phyloP scores from a whole-genome alignment of 305 asterid genomes.

The Fraxinus dipetala region DNA sequence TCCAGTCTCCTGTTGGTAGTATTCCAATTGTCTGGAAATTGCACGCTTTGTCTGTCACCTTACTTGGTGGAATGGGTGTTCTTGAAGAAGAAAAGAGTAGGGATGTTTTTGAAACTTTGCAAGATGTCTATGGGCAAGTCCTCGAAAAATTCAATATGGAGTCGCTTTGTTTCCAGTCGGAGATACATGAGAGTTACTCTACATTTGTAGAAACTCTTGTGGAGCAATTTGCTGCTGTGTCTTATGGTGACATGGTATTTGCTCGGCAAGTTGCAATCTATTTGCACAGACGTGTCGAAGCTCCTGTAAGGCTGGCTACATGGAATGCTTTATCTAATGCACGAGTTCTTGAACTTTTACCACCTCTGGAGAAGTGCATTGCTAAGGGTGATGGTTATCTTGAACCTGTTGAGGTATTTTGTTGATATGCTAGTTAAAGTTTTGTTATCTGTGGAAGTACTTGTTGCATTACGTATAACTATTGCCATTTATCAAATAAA shows the following conservation, averaged over 20 bases:
- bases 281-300: conserved; percentile 69
- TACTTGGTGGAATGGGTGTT: conserved; percentile 67
- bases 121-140: conserved; percentile 60
- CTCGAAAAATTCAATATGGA: conserved; percentile 32
- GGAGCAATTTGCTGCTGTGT: conserved; percentile 87
- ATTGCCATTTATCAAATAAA: neutral
- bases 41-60: conserved; percentile 68
- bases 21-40: conserved; percentile 84
- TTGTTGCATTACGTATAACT: neutral
- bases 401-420: conserved; percentile 83
- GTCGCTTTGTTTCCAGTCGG: conserved; percentile 50
- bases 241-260: conserved; percentile 79
- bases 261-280: conserved; percentile 81
- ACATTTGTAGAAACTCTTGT: conserved; percentile 76
- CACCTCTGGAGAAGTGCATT: conserved; percentile 58
- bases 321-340: conserved; percentile 78
- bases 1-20: conserved; percentile 35
- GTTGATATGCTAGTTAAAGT: neutral
- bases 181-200: conserved; percentile 68
- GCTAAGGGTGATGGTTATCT: conserved; percentile 67
- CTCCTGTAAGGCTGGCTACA: conserved; percentile 67
- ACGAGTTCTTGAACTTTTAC: conserved; percentile 79
- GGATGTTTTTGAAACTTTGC: conserved; percentile 62
- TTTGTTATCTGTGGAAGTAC: neutral
- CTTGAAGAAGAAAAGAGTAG: conserved; percentile 75